A percentile compares a stretch with the other conserved stretches of the same genome.
phyloP scores from a whole-genome alignment of 352 stramenopile genomes.

The Globisporangium yorkense region DNA sequence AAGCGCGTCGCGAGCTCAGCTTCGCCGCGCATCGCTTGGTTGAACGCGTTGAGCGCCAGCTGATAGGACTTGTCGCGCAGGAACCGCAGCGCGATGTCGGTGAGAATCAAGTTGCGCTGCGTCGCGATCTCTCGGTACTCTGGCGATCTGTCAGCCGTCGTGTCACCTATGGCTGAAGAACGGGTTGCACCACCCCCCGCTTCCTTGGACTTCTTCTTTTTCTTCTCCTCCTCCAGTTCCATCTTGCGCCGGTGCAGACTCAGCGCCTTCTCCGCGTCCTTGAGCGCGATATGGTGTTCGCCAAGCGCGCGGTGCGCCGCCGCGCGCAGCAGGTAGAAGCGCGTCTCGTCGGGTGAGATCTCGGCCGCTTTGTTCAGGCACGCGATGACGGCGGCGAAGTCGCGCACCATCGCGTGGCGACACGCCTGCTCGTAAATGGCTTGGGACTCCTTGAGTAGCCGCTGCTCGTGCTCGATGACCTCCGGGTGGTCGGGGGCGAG shows the following conservation, averaged over 20 bases:
- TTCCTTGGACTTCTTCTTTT: constrained; percentile 1
- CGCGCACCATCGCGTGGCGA: constrained; percentile 36
- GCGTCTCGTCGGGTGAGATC: constrained; percentile 61
- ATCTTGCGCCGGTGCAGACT: constrained; percentile 35
- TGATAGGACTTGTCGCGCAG: constrained; percentile 53
- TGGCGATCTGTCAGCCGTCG: constrained; percentile 27
- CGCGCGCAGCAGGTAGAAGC: constrained; percentile 63
- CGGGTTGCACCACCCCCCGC: too few species aligned
- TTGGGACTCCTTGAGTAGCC: constrained; percentile 61
- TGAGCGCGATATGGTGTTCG: constrained; percentile 48
- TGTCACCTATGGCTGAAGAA: too few species aligned
- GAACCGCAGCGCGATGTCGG: constrained; percentile 60
- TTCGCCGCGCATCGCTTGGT: constrained; percentile 65
- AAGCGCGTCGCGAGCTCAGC: constrained; percentile 40
- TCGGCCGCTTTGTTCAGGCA: constrained; percentile 60
- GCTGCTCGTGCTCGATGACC: constrained; percentile 62
- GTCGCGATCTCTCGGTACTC: constrained; percentile 60
- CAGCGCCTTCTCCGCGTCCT: constrained; percentile 56
- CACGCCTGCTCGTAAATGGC: constrained; percentile 65
- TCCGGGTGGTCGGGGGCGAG: constrained; percentile 62
- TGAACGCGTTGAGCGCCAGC: constrained; percentile 73
- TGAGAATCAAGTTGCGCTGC: constrained; percentile 71
- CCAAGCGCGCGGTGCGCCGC: constrained; percentile 58
- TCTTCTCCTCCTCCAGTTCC: constrained; percentile 9
- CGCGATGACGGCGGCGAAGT: constrained; percentile 54